These are phyloP conservation scores for Talaromyces amestolkiae DNA, from an alignment of 2,329 filamentous ascomycete species.

Conservation along the genomic window DNA sequence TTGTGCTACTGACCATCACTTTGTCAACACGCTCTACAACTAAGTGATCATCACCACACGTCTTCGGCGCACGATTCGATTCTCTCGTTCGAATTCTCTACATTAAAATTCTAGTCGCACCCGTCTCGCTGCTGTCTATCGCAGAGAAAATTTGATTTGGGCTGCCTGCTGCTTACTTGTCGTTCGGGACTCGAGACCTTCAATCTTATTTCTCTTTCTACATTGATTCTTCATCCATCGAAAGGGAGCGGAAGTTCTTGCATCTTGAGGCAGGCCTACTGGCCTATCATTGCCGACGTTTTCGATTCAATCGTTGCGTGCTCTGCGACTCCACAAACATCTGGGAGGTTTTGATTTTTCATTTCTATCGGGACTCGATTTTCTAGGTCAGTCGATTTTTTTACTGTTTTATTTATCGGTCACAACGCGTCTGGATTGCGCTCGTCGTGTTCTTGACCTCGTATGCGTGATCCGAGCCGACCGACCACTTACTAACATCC, in stretches of 20 bases:
- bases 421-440: background rate
- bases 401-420: background rate
- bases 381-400: slow-evolving; percentile 1
- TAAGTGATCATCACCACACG: background rate
- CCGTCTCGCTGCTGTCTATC: slow-evolving; percentile 1
- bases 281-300: slow-evolving; percentile 13
- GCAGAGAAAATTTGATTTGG: background rate
- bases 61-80: slow-evolving; percentile 9
- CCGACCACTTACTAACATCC: background rate
- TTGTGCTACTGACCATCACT: slow-evolving; percentile 2
- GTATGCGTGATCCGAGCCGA: background rate
- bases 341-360: slow-evolving; percentile 14
- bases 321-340: slow-evolving; percentile 1
- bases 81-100: background rate
- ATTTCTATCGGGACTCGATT: background rate
- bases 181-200: background rate
- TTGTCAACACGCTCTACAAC: background rate
- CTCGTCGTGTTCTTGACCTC: background rate
- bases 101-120: background rate
- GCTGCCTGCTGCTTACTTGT: background rate
- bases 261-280: slow-evolving; percentile 12
- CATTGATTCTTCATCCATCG: background rate
- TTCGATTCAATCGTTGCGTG: background rate
- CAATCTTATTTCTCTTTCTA: background rate
- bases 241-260: slow-evolving; percentile 7